Evolutionary conservation across 1,284 basidiomycete species (phyloP).

Genomic region (Cutaneotrichosporon mucoides): DNA sequence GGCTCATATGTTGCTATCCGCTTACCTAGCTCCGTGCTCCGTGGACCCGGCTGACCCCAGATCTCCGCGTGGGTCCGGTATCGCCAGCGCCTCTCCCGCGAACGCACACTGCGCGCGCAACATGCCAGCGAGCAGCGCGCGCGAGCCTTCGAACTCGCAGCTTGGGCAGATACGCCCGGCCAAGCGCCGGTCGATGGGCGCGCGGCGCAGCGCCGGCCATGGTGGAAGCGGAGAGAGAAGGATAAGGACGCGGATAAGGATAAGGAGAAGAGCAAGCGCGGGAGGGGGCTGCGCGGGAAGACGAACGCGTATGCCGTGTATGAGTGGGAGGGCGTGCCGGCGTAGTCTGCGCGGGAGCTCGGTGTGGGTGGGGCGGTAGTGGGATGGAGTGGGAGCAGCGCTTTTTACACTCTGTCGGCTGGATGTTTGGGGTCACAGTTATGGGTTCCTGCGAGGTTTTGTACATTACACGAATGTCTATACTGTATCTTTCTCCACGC

Average conservation of each 20-base stretch:
- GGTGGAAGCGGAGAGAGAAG: slow-evolving; percentile 15
- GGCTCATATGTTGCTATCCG: no score
- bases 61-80: slow-evolving; percentile 39
- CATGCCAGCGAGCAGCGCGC: slow-evolving; percentile 35
- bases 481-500: no score
- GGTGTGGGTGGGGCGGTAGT: no score
- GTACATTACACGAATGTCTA: no score
- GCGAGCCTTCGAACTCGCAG: slow-evolving; percentile 43
- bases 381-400: no score
- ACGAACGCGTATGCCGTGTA: slow-evolving; percentile 43
- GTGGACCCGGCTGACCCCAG: slow-evolving; percentile 14
- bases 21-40: no score
- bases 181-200: slow-evolving; percentile 24
- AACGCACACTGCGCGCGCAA: slow-evolving; percentile 23
- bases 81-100: slow-evolving; percentile 33
- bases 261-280: slow-evolving; percentile 19
- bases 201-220: neutral
- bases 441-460: no score
- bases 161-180: slow-evolving; percentile 42
- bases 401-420: no score
- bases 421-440: no score
- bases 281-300: slow-evolving; percentile 27
- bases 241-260: slow-evolving; percentile 17
- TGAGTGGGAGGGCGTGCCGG: slow-evolving; percentile 45
- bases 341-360: slow-evolving; percentile 1